phyloP scores from a whole-genome alignment of 2,329 filamentous ascomycete species.

The Monosporascus sp. region DNA sequence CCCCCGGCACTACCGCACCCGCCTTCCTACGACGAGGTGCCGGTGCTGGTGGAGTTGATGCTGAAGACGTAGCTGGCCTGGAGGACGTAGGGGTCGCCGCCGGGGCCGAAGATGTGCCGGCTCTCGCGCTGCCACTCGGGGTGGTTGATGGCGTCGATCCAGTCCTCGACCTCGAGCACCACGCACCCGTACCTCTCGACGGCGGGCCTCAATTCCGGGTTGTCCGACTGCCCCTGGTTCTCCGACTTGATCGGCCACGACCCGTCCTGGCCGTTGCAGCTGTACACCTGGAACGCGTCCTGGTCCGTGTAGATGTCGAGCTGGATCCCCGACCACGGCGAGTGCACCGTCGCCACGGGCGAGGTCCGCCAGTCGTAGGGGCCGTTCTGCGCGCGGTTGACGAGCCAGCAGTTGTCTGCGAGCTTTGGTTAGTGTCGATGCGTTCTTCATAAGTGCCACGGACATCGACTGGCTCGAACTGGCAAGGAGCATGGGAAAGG shows the following conservation, averaged over 20 bases:
- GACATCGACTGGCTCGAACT: too few species aligned
- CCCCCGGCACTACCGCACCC: conserved; percentile 1
- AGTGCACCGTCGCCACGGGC: conserved; percentile 60
- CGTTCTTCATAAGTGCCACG: background rate
- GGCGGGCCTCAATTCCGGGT: conserved; percentile 50
- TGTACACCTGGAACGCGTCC: conserved; percentile 83
- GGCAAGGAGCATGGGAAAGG: background rate
- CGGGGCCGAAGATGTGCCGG: conserved; percentile 57
- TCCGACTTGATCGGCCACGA: conserved; percentile 62
- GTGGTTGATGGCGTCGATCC: conserved; percentile 89
- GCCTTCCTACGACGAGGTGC: conserved; percentile 14
- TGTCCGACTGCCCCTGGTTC: conserved; percentile 54
- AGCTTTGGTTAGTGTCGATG: background rate
- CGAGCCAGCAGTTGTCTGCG: conserved; percentile 61
- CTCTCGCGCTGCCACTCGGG: conserved; percentile 72
- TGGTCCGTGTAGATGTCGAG: conserved; percentile 80
- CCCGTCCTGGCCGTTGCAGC: conserved; percentile 73
- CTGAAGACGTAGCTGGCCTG: conserved; percentile 58
- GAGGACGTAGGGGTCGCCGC: conserved; percentile 55
- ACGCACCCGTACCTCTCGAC: conserved; percentile 77
- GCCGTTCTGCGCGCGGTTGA: conserved; percentile 55
- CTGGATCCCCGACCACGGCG: conserved; percentile 74
- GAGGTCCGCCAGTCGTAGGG: conserved; percentile 59
- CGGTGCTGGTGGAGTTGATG: conserved; percentile 32
- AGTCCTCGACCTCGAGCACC: conserved; percentile 89